These are phyloP conservation scores for Ogataea ganodermae DNA, from an alignment of 805 yeast genomes.

Conservation along the genomic window DNA sequence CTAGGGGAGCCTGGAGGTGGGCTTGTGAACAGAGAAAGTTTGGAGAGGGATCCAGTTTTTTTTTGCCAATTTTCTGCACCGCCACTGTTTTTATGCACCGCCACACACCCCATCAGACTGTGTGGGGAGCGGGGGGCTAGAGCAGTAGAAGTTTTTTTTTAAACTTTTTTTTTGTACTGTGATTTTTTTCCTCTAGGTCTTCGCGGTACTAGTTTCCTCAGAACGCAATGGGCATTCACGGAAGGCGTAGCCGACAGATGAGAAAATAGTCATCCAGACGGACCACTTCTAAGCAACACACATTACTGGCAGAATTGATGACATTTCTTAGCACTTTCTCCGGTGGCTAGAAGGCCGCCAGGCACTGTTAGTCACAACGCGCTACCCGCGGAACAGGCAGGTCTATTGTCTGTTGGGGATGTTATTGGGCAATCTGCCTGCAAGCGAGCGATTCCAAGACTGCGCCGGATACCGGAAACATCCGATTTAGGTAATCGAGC, in stretches of 20 bases:
- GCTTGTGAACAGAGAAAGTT: neutral
- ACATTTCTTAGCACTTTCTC: neutral
- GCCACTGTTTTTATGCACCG: neutral
- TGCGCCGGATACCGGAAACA: conserved; percentile 7
- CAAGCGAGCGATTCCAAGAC: neutral
- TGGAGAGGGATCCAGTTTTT: no score
- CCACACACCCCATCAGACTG: neutral
- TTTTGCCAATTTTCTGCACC: neutral
- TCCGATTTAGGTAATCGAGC: conserved; percentile 6
- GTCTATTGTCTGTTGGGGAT: neutral
- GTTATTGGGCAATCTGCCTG: conserved; percentile 4
- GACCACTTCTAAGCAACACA: no score
- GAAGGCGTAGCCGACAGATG: neutral
- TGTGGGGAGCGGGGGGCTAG: neutral
- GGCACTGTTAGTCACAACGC: neutral
- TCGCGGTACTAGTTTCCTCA: neutral
- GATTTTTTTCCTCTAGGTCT: neutral
- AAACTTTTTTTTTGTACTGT: no score
- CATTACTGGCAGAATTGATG: no score
- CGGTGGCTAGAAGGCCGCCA: neutral
- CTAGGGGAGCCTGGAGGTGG: neutral
- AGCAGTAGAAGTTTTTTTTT: no score
- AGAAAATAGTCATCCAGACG: no score
- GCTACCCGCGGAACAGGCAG: neutral
- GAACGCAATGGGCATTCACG: neutral